phyloP scores from a whole-genome alignment of 768 basidiomycete genomes.

The Neoboletus brunneissimus region DNA sequence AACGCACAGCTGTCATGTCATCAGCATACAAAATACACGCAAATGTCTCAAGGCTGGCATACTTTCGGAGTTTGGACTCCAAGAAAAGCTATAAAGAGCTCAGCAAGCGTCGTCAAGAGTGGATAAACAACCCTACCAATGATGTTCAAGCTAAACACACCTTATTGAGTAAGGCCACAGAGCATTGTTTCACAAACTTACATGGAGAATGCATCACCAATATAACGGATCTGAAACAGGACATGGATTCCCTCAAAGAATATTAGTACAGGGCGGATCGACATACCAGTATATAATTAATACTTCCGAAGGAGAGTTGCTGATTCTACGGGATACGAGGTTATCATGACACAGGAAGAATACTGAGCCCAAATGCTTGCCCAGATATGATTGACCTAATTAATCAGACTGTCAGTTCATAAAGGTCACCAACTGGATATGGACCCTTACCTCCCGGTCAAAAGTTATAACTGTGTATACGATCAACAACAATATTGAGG shows the following conservation, averaged over 20 bases:
- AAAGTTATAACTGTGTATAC: slow-evolving; percentile 11
- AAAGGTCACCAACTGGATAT: background rate
- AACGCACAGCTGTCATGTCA: slow-evolving; percentile 7
- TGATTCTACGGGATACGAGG: no score
- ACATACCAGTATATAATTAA: slow-evolving; percentile 22
- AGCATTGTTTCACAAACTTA: slow-evolving; percentile 12
- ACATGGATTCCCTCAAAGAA: no score
- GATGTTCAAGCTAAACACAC: no score
- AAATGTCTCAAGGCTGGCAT: no score
- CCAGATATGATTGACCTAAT: slow-evolving; percentile 23
- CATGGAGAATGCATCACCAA: slow-evolving; percentile 20
- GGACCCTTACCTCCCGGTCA: slow-evolving; percentile 14
- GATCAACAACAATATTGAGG: background rate
- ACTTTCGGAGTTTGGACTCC: no score
- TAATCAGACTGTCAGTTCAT: background rate
- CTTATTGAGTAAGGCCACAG: no score
- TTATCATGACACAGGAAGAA: no score
- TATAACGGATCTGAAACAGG: slow-evolving; percentile 19
- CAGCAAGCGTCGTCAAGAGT: no score
- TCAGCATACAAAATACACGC: no score
- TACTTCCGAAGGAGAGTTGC: slow-evolving; percentile 10
- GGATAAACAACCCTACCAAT: no score
- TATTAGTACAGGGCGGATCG: background rate
- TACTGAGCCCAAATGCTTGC: no score
- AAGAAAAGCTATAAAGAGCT: no score